Conservation (phyloP, 306 rosid species). For the Cajanus cajan region DNA sequence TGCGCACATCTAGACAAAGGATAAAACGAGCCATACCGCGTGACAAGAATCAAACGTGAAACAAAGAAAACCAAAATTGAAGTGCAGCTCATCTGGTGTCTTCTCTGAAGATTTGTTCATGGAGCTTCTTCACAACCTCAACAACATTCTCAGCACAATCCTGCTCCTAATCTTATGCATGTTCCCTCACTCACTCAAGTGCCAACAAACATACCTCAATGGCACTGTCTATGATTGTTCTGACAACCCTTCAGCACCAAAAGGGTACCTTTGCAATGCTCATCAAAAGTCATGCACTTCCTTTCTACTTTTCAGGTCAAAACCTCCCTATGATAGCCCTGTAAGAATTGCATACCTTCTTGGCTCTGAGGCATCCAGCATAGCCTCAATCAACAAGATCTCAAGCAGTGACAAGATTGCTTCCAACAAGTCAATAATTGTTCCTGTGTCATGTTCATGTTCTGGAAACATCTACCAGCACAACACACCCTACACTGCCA, state of each 20-base stretch:
- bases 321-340: conserved; percentile 38
- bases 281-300: conserved; percentile 44
- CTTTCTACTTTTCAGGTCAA: conserved; percentile 41
- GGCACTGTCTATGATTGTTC: conserved; percentile 33
- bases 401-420: conserved; percentile 32
- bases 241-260: conserved; percentile 32
- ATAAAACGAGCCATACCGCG: conserved; percentile 32
- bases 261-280: conserved; percentile 53
- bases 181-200: conserved; percentile 20
- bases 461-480: conserved; percentile 55
- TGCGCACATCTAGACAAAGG: conserved; percentile 17
- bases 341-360: conserved; percentile 43
- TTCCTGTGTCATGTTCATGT: conserved; percentile 53
- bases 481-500: conserved; percentile 30
- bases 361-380: conserved; percentile 45
- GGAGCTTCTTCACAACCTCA: conserved; percentile 24
- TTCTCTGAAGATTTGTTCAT: conserved; percentile 19
- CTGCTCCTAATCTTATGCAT: conserved; percentile 22
- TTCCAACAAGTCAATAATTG: conserved; percentile 34
- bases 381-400: conserved; percentile 50
- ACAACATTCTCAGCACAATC: conserved; percentile 9
- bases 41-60: neutral
- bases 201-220: conserved; percentile 54
- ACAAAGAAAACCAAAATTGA: conserved; percentile 16
- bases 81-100: conserved; percentile 24